Evolutionary conservation across 371 early-diverging fungal genomes (phyloP).

Genomic region (Mortierella sp.): DNA sequence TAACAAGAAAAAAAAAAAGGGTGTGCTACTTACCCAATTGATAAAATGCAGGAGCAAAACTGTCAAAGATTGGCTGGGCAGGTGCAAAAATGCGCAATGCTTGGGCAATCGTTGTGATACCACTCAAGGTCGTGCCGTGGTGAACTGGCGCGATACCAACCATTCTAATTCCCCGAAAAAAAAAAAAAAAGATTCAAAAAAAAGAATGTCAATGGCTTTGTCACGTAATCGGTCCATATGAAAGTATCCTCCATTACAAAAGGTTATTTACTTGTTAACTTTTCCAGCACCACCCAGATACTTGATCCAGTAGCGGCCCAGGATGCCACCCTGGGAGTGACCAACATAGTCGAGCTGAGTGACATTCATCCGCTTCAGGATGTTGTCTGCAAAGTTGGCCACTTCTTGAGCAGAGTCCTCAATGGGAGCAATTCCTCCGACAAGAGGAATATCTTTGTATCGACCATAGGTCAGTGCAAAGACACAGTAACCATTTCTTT

Average conservation of each 20-base stretch:
- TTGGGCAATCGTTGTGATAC: slow-evolving; percentile 30
- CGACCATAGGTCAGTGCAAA: slow-evolving; percentile 47
- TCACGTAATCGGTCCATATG: background rate
- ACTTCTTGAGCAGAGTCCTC: slow-evolving; percentile 44
- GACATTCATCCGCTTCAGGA: slow-evolving; percentile 28
- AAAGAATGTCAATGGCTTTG: too few species aligned
- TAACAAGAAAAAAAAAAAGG: too few species aligned
- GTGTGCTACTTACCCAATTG: slow-evolving; percentile 39
- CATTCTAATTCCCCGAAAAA: slow-evolving; percentile 16
- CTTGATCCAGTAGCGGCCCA: slow-evolving; percentile 49
- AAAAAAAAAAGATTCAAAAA: background rate
- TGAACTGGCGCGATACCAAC: slow-evolving; percentile 35
- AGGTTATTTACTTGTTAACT: slow-evolving; percentile 25
- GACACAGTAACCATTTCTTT: slow-evolving; percentile 47
- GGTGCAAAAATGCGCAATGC: slow-evolving; percentile 22
- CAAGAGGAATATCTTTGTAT: slow-evolving; percentile 22
- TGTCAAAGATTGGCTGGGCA: slow-evolving; percentile 25
- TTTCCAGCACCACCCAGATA: slow-evolving; percentile 49
- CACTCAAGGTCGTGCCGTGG: slow-evolving; percentile 42
- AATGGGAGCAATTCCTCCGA: slow-evolving; percentile 32
- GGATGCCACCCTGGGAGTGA: slow-evolving; percentile 49
- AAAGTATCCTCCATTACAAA: background rate
- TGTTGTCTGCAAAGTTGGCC: slow-evolving; percentile 29
- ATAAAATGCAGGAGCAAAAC: slow-evolving; percentile 32
- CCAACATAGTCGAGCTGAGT: slow-evolving; percentile 48